These are phyloP conservation scores for Curvularia sp. DNA, from an alignment of 2,329 filamentous ascomycete species.

Conservation along the genomic window DNA sequence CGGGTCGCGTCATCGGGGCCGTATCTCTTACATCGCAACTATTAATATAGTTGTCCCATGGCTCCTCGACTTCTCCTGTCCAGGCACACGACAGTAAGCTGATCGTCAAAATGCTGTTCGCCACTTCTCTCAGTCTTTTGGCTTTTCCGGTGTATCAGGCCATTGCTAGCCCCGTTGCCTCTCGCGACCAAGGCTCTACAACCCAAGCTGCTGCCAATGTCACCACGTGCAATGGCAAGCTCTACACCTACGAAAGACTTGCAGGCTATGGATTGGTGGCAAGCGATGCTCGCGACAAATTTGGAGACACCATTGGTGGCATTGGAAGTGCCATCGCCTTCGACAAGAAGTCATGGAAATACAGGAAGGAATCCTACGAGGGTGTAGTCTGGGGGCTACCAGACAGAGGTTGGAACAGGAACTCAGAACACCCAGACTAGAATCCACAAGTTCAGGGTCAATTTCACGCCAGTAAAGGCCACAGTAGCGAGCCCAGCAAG, in stretches of 20 bases:
- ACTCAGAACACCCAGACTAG: conserved; percentile 72
- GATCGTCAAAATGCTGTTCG: conserved; percentile 30
- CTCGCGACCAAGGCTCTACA: conserved; percentile 2
- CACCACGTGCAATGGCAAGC: conserved; percentile 65
- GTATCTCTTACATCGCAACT: conserved; percentile 7
- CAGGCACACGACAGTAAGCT: conserved; percentile 23
- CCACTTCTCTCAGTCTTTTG: conserved; percentile 24
- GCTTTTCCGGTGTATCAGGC: conserved; percentile 25
- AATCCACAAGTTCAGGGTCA: conserved; percentile 71
- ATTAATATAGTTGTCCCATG: conserved; percentile 20
- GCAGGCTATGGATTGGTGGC: conserved; percentile 70
- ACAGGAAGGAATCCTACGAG: conserved; percentile 58
- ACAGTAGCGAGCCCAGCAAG: conserved; percentile 60
- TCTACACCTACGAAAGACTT: conserved; percentile 70
- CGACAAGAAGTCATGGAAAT: conserved; percentile 64
- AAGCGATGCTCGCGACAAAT: conserved; percentile 67
- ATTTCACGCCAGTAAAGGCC: conserved; percentile 63
- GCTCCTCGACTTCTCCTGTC: conserved; percentile 5
- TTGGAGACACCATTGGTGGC: conserved; percentile 72
- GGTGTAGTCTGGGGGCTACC: conserved; percentile 70
- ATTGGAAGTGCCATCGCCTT: conserved; percentile 72
- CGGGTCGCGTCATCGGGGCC: conserved; percentile 18
- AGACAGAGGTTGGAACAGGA: conserved; percentile 76
- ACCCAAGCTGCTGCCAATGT: conserved; percentile 26
- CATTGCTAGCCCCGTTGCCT: conserved; percentile 26